Base-by-base conservation (phyloP, 148 eudicot species). In the Limonium bicolor region DNA sequence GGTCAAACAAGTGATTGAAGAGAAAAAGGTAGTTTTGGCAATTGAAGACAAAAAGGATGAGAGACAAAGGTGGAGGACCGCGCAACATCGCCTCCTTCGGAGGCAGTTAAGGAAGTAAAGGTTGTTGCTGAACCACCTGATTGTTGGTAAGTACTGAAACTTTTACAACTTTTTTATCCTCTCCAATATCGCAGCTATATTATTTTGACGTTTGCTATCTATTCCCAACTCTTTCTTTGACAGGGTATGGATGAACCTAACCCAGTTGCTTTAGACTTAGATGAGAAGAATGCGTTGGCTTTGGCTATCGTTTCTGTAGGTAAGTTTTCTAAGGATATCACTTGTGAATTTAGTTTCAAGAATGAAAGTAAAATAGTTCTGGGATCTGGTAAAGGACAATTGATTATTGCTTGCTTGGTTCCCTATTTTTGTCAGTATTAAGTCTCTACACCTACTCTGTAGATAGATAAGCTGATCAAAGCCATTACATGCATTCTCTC, bases 261-360 rank as follows among this genome's bases (percentile, higher is more conserved):
- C 56, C 86, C 96, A 28, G 74, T 57, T 59, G 78, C 83, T 29
- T 57, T 81, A 15, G 78, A 73, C 36, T 68, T 86, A 17, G 86
- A 86, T 34, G 83, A 81, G 65, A 77, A 72, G 66, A 86, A 86
- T 56, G 69, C 96, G n/a, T 13, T 72, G 56, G 96, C 93, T 48
- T 66, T 86, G 44, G 86, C 93, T 57, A 81, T 86, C 59, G 79
- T 86, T 41, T 71, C 93, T 11, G 71, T 68, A 41, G 81, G 95
- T 85, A 72, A 50, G 79, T 61, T 52, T 30, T 38, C 27, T 43
- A 53, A 16, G 28, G 27, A n/a, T 42, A 15, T 36, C 2, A 25
- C 36, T 15, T 15, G 2, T 10, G 14, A 32, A 10, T 21, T 17
- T 34, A 27, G 19, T 29, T 24, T 53, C 45, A n/a, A n/a, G n/a